Base-by-base conservation (phyloP, 2,329 filamentous ascomycete genomes). In the Monosporascus cannonballus region DNA sequence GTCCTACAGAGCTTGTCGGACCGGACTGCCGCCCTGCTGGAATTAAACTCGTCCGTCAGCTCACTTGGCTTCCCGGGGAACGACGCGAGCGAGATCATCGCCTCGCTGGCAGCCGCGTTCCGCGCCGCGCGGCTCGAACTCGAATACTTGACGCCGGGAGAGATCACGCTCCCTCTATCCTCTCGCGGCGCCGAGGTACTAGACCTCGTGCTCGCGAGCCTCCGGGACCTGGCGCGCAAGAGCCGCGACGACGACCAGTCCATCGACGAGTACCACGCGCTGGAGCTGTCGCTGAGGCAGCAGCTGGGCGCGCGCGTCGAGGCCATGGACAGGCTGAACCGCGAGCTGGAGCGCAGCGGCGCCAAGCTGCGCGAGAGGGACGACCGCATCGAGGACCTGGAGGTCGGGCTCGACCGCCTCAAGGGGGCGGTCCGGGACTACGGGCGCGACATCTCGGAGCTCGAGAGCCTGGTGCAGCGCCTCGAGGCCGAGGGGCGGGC, bases 91-190 rank as follows among this genome's bases (percentile, higher is more conserved):
- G 75, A 76, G n/a, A 74, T 79, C 52, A 61, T 85, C 7, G 55
- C 69, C 1, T 71, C 75, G 0, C 72, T 86, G 14, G 64, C 72
- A 0, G 56, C 70, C 2, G 73, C 76, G 2, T 79, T 86, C 67
- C 78, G 81, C 20, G 66, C 76, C 2, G 82, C 81, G 1, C 76
- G 83, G 1, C 68, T 85, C 0, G 81, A 85, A 58, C 75, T 85
- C 2, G 83, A 85, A 64, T 84, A 84, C 60, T 72, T 85, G 20
- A 79, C 76, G 0, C 82, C 82, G 0, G 82, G 81, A 6, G 82
- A 85, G 62, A 69, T 78, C n/a, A 61, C 73, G 0, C 71, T 83
- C 0, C 78, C 80, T 0, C 68, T 83, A 0, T 74, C 73, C 0
- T 75, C 76, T 0, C 76, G 76, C 48, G 81, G 81, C 2, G 76